These are phyloP conservation scores for Auricularia sp. DNA, from an alignment of 768 basidiomycete species.

Conservation along the genomic window DNA sequence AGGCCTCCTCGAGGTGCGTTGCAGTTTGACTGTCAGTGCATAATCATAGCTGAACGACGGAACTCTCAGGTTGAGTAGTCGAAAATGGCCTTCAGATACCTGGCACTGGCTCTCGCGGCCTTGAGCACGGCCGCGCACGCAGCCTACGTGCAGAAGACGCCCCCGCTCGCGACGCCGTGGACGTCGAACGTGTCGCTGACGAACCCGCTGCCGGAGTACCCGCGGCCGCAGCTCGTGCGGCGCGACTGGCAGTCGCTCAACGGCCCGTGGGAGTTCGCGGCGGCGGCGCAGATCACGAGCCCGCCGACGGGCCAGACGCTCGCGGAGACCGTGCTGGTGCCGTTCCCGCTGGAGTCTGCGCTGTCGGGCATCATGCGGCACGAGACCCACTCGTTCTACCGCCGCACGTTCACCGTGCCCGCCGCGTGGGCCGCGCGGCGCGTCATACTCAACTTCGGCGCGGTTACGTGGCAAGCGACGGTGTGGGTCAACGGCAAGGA, in stretches of 20 bases:
- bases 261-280: background rate
- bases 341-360: constrained; percentile 1
- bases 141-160: background rate
- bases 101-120: background rate
- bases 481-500: background rate
- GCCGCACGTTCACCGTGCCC: background rate
- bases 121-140: background rate
- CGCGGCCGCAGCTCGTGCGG: background rate
- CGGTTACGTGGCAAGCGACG: background rate
- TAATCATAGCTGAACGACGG: too few species aligned
- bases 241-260: background rate
- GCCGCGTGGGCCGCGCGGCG: background rate
- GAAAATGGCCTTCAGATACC: background rate
- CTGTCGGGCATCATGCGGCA: constrained; percentile 2
- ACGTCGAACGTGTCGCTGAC: background rate
- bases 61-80: background rate
- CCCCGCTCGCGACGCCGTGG: constrained; percentile 4
- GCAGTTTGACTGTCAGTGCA: too few species aligned
- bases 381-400: background rate
- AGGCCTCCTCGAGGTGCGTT: too few species aligned
- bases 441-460: background rate
- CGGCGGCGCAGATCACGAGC: background rate
- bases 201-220: background rate
- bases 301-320: constrained; percentile 3
- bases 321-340: background rate